Evolutionary conservation across 306 rosid species (phyloP).

Genomic region (Inga leiocalycina): DNA sequence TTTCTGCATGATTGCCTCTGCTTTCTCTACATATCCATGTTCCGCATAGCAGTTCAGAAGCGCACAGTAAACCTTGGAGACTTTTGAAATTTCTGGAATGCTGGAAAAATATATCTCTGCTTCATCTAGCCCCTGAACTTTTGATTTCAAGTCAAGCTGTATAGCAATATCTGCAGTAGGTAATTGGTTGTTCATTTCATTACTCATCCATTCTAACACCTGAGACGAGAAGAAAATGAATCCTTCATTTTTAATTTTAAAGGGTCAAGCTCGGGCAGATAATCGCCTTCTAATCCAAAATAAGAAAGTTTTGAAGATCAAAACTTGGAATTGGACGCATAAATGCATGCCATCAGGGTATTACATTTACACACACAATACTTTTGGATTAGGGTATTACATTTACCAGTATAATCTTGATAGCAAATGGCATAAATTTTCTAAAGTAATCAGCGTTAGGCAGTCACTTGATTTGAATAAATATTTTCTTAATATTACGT

Average conservation of each 20-base stretch:
- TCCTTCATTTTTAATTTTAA: background rate
- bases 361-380: background rate
- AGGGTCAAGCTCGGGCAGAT: background rate
- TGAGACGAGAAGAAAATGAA: constrained; percentile 15
- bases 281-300: background rate
- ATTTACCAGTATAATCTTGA: no score
- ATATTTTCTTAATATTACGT: background rate
- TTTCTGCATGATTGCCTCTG: constrained; percentile 48
- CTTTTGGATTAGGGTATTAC: background rate
- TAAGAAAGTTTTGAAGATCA: background rate
- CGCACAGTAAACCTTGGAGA: constrained; percentile 46
- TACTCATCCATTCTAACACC: constrained; percentile 53
- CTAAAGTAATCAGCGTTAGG: background rate
- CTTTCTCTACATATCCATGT: constrained; percentile 44
- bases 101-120: constrained; percentile 56
- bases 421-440: background rate
- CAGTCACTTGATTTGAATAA: background rate
- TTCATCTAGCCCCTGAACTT: constrained; percentile 48
- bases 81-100: constrained; percentile 42
- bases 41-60: constrained; percentile 55
- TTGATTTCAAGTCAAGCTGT: constrained; percentile 51
- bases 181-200: constrained; percentile 31
- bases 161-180: constrained; percentile 44
- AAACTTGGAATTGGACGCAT: background rate
- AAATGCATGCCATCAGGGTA: background rate